A percentile compares a stretch with the other conserved stretches of the same genome.
These are phyloP conservation scores for Exophiala mesophila DNA, from an alignment of 2,329 filamentous ascomycete genomes.

Conservation along the genomic window DNA sequence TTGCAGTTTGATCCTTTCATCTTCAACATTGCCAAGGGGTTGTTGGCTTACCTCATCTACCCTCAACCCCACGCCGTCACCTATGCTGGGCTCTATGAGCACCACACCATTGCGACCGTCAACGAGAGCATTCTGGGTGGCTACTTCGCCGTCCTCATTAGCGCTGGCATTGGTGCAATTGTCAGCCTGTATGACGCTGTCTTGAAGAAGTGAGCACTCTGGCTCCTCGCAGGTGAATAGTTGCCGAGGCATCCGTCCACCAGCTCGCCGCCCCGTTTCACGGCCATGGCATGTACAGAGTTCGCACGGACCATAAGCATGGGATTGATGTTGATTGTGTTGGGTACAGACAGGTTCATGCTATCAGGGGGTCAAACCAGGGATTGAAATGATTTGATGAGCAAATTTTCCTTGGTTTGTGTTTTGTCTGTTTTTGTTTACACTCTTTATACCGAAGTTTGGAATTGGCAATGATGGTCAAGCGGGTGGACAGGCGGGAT, in stretches of 20 bases:
- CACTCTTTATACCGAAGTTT: too few relatives aligned
- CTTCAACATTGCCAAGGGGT: constrained; percentile 83
- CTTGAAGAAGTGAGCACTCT: constrained; percentile 36
- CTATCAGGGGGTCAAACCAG: too few relatives aligned
- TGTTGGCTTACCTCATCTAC: constrained; percentile 78
- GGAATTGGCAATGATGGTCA: too few relatives aligned
- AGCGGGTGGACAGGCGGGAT: too few relatives aligned
- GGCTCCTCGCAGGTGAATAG: too few relatives aligned
- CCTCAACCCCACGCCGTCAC: constrained; percentile 45
- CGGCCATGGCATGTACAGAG: too few relatives aligned
- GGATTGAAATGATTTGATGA: background rate
- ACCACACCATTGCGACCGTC: constrained; percentile 35
- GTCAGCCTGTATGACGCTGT: constrained; percentile 45
- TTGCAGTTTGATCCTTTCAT: constrained; percentile 70
- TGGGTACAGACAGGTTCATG: too few relatives aligned
- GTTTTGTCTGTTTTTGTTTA: too few relatives aligned
- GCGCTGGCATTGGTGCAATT: constrained; percentile 38
- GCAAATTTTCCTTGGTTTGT: background rate
- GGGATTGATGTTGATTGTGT: too few relatives aligned
- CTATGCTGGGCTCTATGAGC: constrained; percentile 36
- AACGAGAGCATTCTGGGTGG: constrained; percentile 37
- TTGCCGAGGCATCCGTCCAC: too few relatives aligned
- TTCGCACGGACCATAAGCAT: too few relatives aligned
- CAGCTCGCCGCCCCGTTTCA: too few relatives aligned
- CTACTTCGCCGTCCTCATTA: constrained; percentile 37